phyloP scores from a whole-genome alignment of 176 grass and related monocot species.

The Bonia amplexicaulis region DNA sequence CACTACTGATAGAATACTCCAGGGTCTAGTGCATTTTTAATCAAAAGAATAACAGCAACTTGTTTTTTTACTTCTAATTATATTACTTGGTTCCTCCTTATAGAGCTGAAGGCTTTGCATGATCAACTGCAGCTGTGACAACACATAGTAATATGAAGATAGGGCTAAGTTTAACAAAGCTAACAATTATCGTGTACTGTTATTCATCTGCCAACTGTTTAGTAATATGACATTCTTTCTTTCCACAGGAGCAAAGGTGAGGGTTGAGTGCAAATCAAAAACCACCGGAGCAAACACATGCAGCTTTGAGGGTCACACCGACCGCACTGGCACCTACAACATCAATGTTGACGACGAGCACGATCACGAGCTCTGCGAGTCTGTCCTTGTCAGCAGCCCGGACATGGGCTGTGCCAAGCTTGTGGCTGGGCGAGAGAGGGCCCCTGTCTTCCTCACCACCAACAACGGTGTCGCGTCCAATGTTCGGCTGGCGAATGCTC shows the following conservation, averaged over 20 bases:
- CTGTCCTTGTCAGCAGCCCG: slow-evolving; percentile 81
- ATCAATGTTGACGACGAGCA: slow-evolving; percentile 61
- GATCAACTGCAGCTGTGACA: not conserved
- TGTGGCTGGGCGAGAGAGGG: slow-evolving; percentile 68
- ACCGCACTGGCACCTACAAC: slow-evolving; percentile 86
- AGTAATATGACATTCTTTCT: not conserved
- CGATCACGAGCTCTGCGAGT: slow-evolving; percentile 78
- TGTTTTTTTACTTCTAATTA: not conserved
- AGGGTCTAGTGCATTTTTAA: not conserved
- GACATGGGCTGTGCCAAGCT: slow-evolving; percentile 44
- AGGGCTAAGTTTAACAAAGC: not conserved
- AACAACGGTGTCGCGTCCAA: slow-evolving; percentile 76
- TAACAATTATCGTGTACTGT: not conserved
- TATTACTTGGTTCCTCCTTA: not conserved
- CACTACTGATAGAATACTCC: not conserved
- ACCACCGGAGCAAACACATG: slow-evolving; percentile 40
- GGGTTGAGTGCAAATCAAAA: slow-evolving; percentile 68
- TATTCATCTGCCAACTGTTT: not conserved
- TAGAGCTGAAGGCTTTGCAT: not conserved
- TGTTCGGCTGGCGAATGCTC: slow-evolving; percentile 59
- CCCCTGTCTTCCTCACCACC: slow-evolving; percentile 79
- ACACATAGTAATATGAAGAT: not conserved
- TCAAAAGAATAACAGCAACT: not conserved
- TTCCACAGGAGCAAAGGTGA: slow-evolving; percentile 77
- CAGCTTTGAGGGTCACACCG: slow-evolving; percentile 74